A percentile compares a stretch with the other conserved stretches of the same genome.
These are phyloP conservation scores for Leucaena leucocephala DNA, from an alignment of 306 rosid species.

Conservation along the genomic window DNA sequence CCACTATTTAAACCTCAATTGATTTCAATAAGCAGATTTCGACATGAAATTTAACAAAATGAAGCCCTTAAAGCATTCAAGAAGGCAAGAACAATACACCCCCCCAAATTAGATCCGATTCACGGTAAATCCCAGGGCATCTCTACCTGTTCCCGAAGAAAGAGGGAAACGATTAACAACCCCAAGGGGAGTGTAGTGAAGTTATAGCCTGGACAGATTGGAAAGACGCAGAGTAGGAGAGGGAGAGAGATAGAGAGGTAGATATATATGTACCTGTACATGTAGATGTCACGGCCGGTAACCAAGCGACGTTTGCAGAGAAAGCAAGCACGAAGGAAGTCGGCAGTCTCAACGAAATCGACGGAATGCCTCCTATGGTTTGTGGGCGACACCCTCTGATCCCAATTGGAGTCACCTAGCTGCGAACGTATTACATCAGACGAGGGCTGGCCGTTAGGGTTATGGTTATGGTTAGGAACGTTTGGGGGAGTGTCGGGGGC, in stretches of 20 bases:
- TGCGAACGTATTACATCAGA: slow-evolving; percentile 1
- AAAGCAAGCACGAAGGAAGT: slow-evolving; percentile 63
- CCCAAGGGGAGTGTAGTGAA: neutral
- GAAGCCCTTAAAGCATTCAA: neutral
- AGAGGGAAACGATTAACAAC: neutral
- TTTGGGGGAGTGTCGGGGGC: slow-evolving; percentile 13
- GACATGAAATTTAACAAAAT: neutral
- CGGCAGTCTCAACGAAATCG: slow-evolving; percentile 48
- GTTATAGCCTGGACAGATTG: neutral
- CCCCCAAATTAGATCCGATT: neutral
- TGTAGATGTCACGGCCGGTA: slow-evolving; percentile 83
- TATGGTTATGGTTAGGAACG: slow-evolving; percentile 25
- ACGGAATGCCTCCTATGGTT: slow-evolving; percentile 49
- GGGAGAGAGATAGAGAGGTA: neutral
- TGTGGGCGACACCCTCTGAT: slow-evolving; percentile 55
- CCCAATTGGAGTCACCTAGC: slow-evolving; percentile 34
- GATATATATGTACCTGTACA: slow-evolving; percentile 62
- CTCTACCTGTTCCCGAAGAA: neutral
- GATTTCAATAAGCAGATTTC: neutral
- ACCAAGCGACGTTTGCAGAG: slow-evolving; percentile 77
- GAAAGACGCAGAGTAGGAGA: neutral
- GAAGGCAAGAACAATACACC: neutral
- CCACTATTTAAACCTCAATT: neutral
- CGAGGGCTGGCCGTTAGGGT: neutral
- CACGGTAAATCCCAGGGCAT: neutral